A percentile compares a stretch with the other conserved stretches of the same genome.
These are phyloP conservation scores for Yueomyces sinensis DNA, from an alignment of 805 yeast genomes.

Conservation along the genomic window DNA sequence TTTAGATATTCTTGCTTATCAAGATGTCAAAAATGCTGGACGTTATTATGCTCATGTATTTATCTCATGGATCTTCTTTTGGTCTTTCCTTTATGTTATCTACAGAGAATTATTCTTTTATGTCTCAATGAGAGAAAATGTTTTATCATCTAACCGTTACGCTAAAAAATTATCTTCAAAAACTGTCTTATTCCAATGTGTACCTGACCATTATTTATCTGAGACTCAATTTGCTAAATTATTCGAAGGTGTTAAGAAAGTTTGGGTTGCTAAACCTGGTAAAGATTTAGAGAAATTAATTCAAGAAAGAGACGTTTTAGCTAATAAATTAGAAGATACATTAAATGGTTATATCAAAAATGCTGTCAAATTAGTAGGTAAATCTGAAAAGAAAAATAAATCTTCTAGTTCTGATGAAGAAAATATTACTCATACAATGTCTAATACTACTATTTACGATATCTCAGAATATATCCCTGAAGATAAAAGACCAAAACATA, in stretches of 20 bases:
- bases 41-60: constrained; percentile 83
- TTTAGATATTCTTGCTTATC: constrained; percentile 61
- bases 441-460: constrained; percentile 24
- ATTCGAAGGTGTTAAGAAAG: constrained; percentile 70
- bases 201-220: constrained; percentile 60
- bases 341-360: constrained; percentile 41
- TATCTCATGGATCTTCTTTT: constrained; percentile 67
- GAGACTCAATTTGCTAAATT: constrained; percentile 61
- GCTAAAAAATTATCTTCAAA: constrained; percentile 64
- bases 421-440: constrained; percentile 23
- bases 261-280: constrained; percentile 65
- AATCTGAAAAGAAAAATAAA: constrained; percentile 48
- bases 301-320: constrained; percentile 44
- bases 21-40: constrained; percentile 47
- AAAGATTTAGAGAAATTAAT: constrained; percentile 43
- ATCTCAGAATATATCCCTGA: constrained; percentile 47
- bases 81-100: constrained; percentile 52
- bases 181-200: constrained; percentile 73
- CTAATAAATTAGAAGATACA: constrained; percentile 52
- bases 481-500: constrained; percentile 54
- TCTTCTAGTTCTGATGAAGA: not conserved
- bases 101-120: constrained; percentile 76
- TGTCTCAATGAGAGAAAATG: constrained; percentile 64
- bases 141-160: constrained; percentile 68
- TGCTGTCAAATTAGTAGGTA: constrained; percentile 51